These are phyloP conservation scores for Leccinum imitatum DNA, from an alignment of 768 basidiomycete genomes.

Conservation along the genomic window DNA sequence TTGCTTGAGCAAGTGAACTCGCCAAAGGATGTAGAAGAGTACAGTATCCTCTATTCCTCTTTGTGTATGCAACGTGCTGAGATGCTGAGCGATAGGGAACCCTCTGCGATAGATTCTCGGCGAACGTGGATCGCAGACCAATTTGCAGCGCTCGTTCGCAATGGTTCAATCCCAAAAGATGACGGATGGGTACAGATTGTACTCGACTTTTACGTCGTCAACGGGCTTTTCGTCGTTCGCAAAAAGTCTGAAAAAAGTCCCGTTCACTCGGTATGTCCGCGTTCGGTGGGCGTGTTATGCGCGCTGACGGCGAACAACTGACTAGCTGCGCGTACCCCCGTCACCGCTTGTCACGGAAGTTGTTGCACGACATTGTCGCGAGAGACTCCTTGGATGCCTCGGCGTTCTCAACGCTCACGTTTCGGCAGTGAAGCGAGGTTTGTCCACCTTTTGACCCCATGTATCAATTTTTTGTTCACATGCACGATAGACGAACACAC, in stretches of 20 bases:
- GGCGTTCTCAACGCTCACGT: slow-evolving; percentile 68
- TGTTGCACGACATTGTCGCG: slow-evolving; percentile 63
- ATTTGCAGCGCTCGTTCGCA: slow-evolving; percentile 72
- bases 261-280: slow-evolving; percentile 52
- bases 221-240: slow-evolving; percentile 77
- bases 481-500: slow-evolving; percentile 42
- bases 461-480: slow-evolving; percentile 5
- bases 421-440: slow-evolving; percentile 52
- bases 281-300: neutral
- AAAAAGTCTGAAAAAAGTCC: slow-evolving; percentile 71
- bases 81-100: slow-evolving; percentile 36
- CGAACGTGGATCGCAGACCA: slow-evolving; percentile 88
- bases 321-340: slow-evolving; percentile 53
- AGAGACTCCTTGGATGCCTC: slow-evolving; percentile 68
- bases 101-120: slow-evolving; percentile 51
- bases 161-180: slow-evolving; percentile 80
- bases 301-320: slow-evolving; percentile 2
- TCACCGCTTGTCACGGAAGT: slow-evolving; percentile 79
- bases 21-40: slow-evolving; percentile 42
- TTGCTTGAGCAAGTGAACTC: slow-evolving; percentile 64
- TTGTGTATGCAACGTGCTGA: slow-evolving; percentile 14
- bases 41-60: slow-evolving; percentile 17
- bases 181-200: slow-evolving; percentile 34
- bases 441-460: slow-evolving; percentile 9
- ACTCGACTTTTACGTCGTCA: slow-evolving; percentile 77